Evolutionary conservation across 2,329 filamentous ascomycete genomes (phyloP).

Genomic region (Sporothrix sp.): DNA sequence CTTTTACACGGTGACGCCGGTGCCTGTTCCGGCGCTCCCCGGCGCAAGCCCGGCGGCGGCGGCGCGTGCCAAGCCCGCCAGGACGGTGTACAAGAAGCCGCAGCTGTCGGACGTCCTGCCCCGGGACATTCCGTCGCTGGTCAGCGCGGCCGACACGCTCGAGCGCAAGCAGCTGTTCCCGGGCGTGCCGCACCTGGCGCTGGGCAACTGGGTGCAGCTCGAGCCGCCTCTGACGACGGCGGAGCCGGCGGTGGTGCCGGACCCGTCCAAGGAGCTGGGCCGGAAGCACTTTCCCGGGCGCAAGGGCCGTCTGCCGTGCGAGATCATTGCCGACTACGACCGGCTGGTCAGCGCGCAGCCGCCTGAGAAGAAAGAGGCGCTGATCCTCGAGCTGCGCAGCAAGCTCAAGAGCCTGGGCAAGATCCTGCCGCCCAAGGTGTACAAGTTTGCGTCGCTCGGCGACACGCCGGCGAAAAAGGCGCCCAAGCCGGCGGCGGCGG

Average conservation of each 20-base stretch:
- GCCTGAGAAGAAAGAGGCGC: conserved; percentile 13
- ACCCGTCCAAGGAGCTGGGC: conserved; percentile 18
- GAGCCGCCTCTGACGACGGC: conserved; percentile 13
- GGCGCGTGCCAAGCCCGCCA: conserved; percentile 7
- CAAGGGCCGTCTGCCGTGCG: conserved; percentile 15
- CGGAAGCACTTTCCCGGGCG: conserved; percentile 16
- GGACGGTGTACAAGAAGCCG: conserved; percentile 2
- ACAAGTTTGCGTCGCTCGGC: conserved; percentile 16
- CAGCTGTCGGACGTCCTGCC: conserved; percentile 5
- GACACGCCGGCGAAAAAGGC: conserved; percentile 11
- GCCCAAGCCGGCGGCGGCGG: background rate
- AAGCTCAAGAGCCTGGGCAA: conserved; percentile 17
- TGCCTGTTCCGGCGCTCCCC: background rate
- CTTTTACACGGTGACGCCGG: background rate
- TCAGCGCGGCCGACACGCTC: conserved; percentile 13
- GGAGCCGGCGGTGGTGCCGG: conserved; percentile 17
- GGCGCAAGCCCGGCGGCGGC: background rate
- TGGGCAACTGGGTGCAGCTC: conserved; percentile 16
- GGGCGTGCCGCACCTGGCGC: conserved; percentile 12
- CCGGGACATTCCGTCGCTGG: conserved; percentile 10
- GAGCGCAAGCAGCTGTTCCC: conserved; percentile 17
- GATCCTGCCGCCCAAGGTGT: conserved; percentile 18
- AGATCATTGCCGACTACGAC: conserved; percentile 18
- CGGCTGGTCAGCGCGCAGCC: conserved; percentile 12
- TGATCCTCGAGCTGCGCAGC: conserved; percentile 16